Evolutionary conservation across 352 stramenopile genomes (phyloP).

Genomic region (Phytophthora constricta): DNA sequence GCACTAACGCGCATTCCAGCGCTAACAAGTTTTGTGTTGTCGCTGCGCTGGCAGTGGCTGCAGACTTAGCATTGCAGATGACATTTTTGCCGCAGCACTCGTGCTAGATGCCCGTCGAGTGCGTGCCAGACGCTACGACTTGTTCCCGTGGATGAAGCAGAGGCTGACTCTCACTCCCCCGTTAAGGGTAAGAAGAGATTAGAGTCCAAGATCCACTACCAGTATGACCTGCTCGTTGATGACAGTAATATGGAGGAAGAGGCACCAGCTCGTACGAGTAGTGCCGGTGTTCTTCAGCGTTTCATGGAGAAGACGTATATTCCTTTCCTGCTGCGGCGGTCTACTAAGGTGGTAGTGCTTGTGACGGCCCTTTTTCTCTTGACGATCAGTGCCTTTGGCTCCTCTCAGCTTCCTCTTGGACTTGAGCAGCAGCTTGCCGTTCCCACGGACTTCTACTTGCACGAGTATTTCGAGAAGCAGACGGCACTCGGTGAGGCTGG

Average conservation of each 20-base stretch:
- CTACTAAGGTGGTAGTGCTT: conserved; percentile 70
- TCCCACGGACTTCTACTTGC: conserved; percentile 88
- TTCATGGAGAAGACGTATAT: conserved; percentile 76
- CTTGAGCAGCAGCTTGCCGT: conserved; percentile 90
- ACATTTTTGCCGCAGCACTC: conserved; percentile 88
- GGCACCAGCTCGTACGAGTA: conserved; percentile 1
- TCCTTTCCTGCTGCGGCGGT: conserved; percentile 62
- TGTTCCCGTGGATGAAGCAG: conserved; percentile 72
- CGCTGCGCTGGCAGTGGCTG: conserved; percentile 78
- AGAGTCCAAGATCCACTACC: conserved; percentile 29
- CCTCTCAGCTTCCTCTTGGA: conserved; percentile 74
- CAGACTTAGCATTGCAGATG: conserved; percentile 85
- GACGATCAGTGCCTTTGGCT: conserved; percentile 61
- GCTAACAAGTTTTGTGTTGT: conserved; percentile 86
- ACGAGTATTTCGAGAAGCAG: conserved; percentile 90
- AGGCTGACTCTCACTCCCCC: conserved; percentile 38
- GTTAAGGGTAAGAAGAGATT: conserved; percentile 20
- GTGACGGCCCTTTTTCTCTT: conserved; percentile 39
- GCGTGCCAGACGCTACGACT: conserved; percentile 69
- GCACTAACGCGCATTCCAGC: conserved; percentile 88
- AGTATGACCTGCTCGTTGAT: conserved; percentile 39
- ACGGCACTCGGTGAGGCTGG: conserved; percentile 85
- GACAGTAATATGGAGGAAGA: conserved; percentile 12
- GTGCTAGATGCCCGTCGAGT: conserved; percentile 77
- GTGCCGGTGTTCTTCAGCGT: conserved; percentile 50